A percentile compares a stretch with the other conserved stretches of the same genome.
These are phyloP conservation scores for Penicillium sp. DNA, from an alignment of 2,329 filamentous ascomycete species.

Conservation along the genomic window DNA sequence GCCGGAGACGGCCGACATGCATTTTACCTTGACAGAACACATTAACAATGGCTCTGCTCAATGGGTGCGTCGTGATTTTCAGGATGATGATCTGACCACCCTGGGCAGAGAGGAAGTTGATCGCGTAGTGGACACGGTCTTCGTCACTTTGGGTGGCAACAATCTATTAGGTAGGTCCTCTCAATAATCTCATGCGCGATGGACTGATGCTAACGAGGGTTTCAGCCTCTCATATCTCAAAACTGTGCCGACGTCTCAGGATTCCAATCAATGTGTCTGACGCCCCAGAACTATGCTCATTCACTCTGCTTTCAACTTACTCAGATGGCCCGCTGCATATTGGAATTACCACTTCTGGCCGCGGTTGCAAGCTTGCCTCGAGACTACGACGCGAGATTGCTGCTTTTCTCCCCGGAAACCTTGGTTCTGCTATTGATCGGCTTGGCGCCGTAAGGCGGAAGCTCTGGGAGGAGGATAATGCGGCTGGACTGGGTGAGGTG, in stretches of 20 bases:
- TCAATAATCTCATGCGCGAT: conserved; percentile 8
- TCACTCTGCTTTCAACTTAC: conserved; percentile 84
- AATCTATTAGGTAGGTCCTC: conserved; percentile 50
- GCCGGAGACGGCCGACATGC: conserved; percentile 60
- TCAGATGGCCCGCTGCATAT: conserved; percentile 89
- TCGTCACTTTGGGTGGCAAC: conserved; percentile 66
- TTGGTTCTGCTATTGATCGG: conserved; percentile 74
- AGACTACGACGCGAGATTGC: conserved; percentile 86
- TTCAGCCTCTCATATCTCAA: conserved; percentile 65
- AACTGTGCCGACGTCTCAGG: conserved; percentile 71
- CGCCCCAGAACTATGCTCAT: conserved; percentile 79
- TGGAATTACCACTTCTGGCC: conserved; percentile 91
- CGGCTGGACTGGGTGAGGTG: conserved; percentile 45
- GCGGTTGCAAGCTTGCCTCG: conserved; percentile 89
- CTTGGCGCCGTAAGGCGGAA: conserved; percentile 70
- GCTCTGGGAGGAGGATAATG: conserved; percentile 72
- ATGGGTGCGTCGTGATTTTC: conserved; percentile 55
- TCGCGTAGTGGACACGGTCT: conserved; percentile 82
- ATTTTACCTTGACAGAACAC: conserved; percentile 53
- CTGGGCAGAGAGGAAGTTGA: conserved; percentile 79
- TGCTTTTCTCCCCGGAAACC: conserved; percentile 68
- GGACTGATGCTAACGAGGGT: conserved; percentile 31
- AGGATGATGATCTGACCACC: conserved; percentile 67
- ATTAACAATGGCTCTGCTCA: conserved; percentile 44
- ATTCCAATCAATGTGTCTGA: conserved; percentile 95